Evolutionary conservation across 805 yeast genomes (phyloP).

Genomic region (Isabelozyma rhagii): DNA sequence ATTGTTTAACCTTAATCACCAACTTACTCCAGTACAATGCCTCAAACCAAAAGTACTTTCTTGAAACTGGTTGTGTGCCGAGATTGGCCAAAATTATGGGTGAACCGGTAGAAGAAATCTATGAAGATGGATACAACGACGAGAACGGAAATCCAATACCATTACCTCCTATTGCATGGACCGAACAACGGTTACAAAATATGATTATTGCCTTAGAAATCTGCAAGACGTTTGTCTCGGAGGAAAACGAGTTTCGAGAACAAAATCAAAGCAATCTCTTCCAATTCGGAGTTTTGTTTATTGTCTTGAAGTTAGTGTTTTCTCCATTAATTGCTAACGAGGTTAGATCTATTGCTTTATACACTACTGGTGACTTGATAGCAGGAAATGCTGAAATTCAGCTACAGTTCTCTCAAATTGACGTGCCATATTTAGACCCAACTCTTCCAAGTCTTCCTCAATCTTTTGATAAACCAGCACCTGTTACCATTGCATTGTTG

Average conservation of each 20-base stretch:
- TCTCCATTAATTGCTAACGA: slow-evolving; percentile 59
- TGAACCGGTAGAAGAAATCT: slow-evolving; percentile 52
- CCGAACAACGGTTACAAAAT: slow-evolving; percentile 69
- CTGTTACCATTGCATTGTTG: slow-evolving; percentile 70
- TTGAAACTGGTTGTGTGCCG: slow-evolving; percentile 79
- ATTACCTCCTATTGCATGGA: slow-evolving; percentile 58
- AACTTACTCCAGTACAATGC: slow-evolving; percentile 78
- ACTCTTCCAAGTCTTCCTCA: slow-evolving; percentile 47
- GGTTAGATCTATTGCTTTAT: slow-evolving; percentile 65
- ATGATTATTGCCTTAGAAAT: slow-evolving; percentile 67
- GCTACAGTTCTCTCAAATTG: slow-evolving; percentile 68
- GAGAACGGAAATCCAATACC: slow-evolving; percentile 12
- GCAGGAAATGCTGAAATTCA: slow-evolving; percentile 67
- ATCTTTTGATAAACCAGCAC: slow-evolving; percentile 39
- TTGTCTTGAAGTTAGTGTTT: slow-evolving; percentile 69
- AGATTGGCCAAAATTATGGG: slow-evolving; percentile 59
- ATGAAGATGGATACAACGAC: slow-evolving; percentile 14
- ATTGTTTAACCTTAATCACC: slow-evolving; percentile 72
- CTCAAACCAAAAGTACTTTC: slow-evolving; percentile 82
- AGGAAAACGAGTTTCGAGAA: slow-evolving; percentile 64
- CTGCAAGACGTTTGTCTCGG: slow-evolving; percentile 63
- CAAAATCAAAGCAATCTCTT: slow-evolving; percentile 61
- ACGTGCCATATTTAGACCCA: slow-evolving; percentile 90
- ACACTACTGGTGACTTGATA: slow-evolving; percentile 76
- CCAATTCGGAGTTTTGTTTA: slow-evolving; percentile 59